These are phyloP conservation scores for Wickerhamiella vanderwaltii DNA, from an alignment of 805 yeast species.

Conservation along the genomic window DNA sequence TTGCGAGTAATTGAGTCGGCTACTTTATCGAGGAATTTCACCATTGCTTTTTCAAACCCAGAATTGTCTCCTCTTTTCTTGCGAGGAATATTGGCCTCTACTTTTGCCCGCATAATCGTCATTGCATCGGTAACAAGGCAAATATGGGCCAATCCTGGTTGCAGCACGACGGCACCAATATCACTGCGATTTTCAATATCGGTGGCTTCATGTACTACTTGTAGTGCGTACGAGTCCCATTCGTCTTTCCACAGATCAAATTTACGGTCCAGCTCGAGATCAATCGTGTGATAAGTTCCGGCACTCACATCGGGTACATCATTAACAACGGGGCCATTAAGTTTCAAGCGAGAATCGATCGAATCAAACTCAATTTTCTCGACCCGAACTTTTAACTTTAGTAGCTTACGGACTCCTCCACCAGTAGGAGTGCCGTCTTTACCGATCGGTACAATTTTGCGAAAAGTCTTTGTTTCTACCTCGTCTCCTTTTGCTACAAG, in stretches of 20 bases:
- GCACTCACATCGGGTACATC: slow-evolving; percentile 66
- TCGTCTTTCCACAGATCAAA: slow-evolving; percentile 59
- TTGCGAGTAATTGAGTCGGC: slow-evolving; percentile 52
- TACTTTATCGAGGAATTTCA: slow-evolving; percentile 52
- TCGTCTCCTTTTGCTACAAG: slow-evolving; percentile 66
- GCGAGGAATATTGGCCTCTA: slow-evolving; percentile 75
- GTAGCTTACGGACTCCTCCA: slow-evolving; percentile 40
- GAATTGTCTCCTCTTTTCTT: slow-evolving; percentile 74
- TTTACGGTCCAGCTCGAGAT: slow-evolving; percentile 55
- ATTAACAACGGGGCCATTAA: slow-evolving; percentile 57
- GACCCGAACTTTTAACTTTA: slow-evolving; percentile 48
- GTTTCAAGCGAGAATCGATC: slow-evolving; percentile 59
- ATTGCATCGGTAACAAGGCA: slow-evolving; percentile 81
- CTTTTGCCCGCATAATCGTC: slow-evolving; percentile 67
- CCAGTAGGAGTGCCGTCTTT: slow-evolving; percentile 28
- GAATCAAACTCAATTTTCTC: slow-evolving; percentile 70
- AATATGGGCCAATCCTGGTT: slow-evolving; percentile 89
- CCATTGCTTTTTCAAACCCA: slow-evolving; percentile 61
- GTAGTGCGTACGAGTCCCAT: slow-evolving; percentile 66
- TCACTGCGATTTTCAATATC: slow-evolving; percentile 74
- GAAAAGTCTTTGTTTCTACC: slow-evolving; percentile 51
- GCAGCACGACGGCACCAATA: slow-evolving; percentile 83
- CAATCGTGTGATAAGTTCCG: slow-evolving; percentile 82
- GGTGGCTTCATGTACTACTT: slow-evolving; percentile 54
- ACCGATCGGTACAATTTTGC: slow-evolving; percentile 41